Base-by-base conservation (phyloP, 495 filamentous ascomycete species). In the Lasiosphaeria ovina region DNA sequence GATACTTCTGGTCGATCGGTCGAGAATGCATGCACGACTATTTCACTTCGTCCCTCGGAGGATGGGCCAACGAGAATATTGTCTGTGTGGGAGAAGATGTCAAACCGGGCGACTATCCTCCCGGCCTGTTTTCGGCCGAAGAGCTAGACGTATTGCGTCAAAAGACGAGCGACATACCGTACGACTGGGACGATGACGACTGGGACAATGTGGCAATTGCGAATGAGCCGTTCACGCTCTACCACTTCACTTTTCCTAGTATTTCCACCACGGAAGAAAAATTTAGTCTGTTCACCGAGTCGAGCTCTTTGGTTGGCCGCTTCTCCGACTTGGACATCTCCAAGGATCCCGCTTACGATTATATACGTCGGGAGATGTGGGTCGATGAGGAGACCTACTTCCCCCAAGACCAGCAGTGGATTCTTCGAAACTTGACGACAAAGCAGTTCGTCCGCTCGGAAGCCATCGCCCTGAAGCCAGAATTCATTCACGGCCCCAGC, bases 371-470 rank as follows among this genome's bases (percentile, higher is more conserved):
- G 8, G 52, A 60, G 40, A 57, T 64, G 11, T 11, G 32, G 6
- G 54, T 55, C 40, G 34, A 7, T 3, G 62, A 58, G 50, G 40
- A 45, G 45, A 63, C 47, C 12, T 68, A 65, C 60, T 68, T 59
- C 33, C 69, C 62, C 17, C 14, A n/a, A 42, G 53, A 67, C 52
- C 59, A 69, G 57, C 68, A 34, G 9, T 74, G 65, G 69, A 62
- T 74, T 40, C 64, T 74, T 51, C 62, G 69, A 35, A 72, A 74
- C 56, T 32, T 72, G 32, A 72, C 68, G 6, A 71, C 55, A 1
- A 68, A 62, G 35, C 54, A 72, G 53, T 70, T 68, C 40, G 64
- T 74, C 59, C 64, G 64, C 34, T 51, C 66, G 5, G 62, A 68
- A 51, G 65, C 66, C 14, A 63, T 70, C 48, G 71, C 60, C 34